These are phyloP conservation scores for Fusarium zealandicum DNA, from an alignment of 2,329 filamentous ascomycete species.

Conservation along the genomic window DNA sequence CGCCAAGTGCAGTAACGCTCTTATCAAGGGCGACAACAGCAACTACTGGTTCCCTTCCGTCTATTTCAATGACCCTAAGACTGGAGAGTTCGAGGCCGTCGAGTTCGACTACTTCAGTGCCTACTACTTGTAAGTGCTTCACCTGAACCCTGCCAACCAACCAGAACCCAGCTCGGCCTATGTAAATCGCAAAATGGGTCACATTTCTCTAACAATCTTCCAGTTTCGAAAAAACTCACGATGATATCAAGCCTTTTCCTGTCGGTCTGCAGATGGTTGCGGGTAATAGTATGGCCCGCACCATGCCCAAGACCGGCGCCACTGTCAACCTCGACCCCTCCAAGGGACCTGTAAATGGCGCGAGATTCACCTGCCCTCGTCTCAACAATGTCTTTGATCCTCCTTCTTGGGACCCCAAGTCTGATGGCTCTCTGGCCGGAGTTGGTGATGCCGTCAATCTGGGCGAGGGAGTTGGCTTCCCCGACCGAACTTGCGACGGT, in stretches of 20 bases:
- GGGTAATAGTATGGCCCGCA: slow-evolving; percentile 66
- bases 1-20: slow-evolving; percentile 75
- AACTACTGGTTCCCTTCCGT: slow-evolving; percentile 81
- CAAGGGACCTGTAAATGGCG: slow-evolving; percentile 59
- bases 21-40: slow-evolving; percentile 71
- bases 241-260: slow-evolving; percentile 74
- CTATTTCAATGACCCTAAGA: slow-evolving; percentile 70
- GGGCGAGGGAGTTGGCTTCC: slow-evolving; percentile 70
- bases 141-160: background rate
- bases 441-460: slow-evolving; percentile 62
- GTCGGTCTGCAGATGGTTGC: slow-evolving; percentile 74
- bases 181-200: background rate
- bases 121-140: slow-evolving; percentile 71
- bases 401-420: slow-evolving; percentile 61
- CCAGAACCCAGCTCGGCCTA: background rate
- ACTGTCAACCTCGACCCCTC: slow-evolving; percentile 59
- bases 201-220: slow-evolving; percentile 17
- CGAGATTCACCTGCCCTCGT: slow-evolving; percentile 69
- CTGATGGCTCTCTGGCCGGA: slow-evolving; percentile 63
- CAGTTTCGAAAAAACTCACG: slow-evolving; percentile 67
- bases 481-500: slow-evolving; percentile 72
- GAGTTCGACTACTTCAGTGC: slow-evolving; percentile 75
- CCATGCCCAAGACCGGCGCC: slow-evolving; percentile 62
- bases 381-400: slow-evolving; percentile 53
- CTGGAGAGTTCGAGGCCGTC: slow-evolving; percentile 70